Conservation (phyloP, 1,284 basidiomycete genomes). For the Leccinum pachyderme region DNA sequence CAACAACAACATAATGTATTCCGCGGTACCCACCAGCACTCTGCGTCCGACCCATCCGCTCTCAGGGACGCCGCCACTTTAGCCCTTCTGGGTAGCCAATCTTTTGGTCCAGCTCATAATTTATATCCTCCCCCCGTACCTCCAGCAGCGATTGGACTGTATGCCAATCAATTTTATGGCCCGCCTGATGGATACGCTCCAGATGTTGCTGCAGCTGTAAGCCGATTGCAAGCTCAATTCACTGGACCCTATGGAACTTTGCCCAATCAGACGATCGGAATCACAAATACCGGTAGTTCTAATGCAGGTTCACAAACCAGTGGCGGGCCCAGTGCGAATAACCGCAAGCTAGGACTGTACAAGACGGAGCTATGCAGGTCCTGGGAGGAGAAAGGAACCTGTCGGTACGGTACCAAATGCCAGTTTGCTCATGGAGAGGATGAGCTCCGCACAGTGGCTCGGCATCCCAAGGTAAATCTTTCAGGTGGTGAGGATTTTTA, state of each 20-base stretch:
- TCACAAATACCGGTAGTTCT: slow-evolving; percentile 40
- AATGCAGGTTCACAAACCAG: slow-evolving; percentile 31
- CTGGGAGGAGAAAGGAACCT: slow-evolving; percentile 92
- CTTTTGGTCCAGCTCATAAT: slow-evolving; percentile 45
- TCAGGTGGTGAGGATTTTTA: neutral
- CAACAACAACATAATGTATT: slow-evolving; percentile 74
- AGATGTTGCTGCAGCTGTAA: slow-evolving; percentile 59
- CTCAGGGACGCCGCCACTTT: slow-evolving; percentile 65
- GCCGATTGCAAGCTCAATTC: slow-evolving; percentile 56
- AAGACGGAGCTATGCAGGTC: slow-evolving; percentile 91
- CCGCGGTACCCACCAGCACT: slow-evolving; percentile 72
- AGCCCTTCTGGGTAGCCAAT: slow-evolving; percentile 57
- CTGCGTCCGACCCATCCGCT: slow-evolving; percentile 73
- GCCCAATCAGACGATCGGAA: slow-evolving; percentile 36
- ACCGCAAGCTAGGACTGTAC: slow-evolving; percentile 84
- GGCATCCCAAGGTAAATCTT: slow-evolving; percentile 78
- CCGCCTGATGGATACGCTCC: slow-evolving; percentile 56
- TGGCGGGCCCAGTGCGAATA: slow-evolving; percentile 80
- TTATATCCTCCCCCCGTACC: slow-evolving; percentile 51
- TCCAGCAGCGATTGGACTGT: slow-evolving; percentile 54
- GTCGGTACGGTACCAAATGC: slow-evolving; percentile 83
- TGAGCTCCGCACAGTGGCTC: slow-evolving; percentile 74
- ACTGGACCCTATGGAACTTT: slow-evolving; percentile 54
- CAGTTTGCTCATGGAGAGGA: slow-evolving; percentile 91
- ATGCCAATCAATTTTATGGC: slow-evolving; percentile 66